phyloP scores from a whole-genome alignment of 2,329 filamentous ascomycete species.

The Chrysosphaeria jannelii region DNA sequence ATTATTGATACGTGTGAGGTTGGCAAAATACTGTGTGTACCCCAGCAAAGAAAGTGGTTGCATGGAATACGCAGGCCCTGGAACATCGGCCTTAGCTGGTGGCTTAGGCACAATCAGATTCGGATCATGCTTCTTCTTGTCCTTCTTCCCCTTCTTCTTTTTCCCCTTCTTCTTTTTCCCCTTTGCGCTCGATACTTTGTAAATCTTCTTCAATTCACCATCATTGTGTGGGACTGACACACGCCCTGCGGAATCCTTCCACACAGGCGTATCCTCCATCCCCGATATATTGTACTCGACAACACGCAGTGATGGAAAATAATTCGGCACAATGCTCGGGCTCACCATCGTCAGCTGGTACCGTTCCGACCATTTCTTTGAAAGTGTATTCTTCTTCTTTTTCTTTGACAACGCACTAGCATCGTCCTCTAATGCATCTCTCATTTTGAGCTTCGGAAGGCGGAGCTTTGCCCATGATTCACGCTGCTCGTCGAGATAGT shows the following conservation, averaged over 20 bases:
- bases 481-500: conserved; percentile 56
- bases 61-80: conserved; percentile 70
- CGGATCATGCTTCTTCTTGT: conserved; percentile 15
- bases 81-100: conserved; percentile 40
- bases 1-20: conserved; percentile 73
- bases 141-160: conserved; percentile 2
- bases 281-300: conserved; percentile 78
- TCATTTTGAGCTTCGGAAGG: conserved; percentile 9
- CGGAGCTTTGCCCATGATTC: conserved; percentile 52
- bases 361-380: conserved; percentile 40
- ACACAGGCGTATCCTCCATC: conserved; percentile 24
- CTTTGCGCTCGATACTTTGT: too few species aligned
- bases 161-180: conserved; percentile 5
- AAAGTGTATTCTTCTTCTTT: conserved; percentile 8
- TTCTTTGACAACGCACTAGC: conserved; percentile 4
- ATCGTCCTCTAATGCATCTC: conserved; percentile 5
- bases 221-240: conserved; percentile 6
- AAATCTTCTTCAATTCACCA: background rate
- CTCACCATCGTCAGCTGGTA: conserved; percentile 57
- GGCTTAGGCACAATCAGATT: conserved; percentile 35
- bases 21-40: conserved; percentile 80
- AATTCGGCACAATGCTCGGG: conserved; percentile 77
- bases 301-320: conserved; percentile 70
- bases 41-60: conserved; percentile 53
- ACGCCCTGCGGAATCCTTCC: conserved; percentile 11